Evolutionary conservation across 164 flowering plant genomes (phyloP), one percentile per base, ranked within the genome.

Genomic region (Platanus orientalis): DNA sequence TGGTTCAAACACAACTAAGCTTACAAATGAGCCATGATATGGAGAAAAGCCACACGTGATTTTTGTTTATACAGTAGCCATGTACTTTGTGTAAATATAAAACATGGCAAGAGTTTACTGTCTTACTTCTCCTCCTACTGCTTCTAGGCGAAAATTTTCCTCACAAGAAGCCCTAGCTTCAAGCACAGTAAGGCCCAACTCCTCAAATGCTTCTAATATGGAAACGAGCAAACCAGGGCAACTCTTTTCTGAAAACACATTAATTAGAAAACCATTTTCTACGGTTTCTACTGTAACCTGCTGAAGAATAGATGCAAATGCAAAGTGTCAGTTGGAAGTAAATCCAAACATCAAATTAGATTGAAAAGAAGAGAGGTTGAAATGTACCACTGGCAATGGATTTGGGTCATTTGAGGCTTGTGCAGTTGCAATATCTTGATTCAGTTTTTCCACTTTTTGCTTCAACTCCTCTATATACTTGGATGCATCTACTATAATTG

Each of bases 401-500:
- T 70, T 63, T 56, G 69, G 73, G 11, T 54, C 63, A 17, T 49
- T 21, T 16, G 86, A 64, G 32, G 28, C 55, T 48, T 65, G 73
- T 39, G 77, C 62, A 14, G 74, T 36, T 39, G 77, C 70, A 27
- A 85, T 76, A 29, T 92, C 92, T 73, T 78, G 81, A 69, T 89
- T 86, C 56, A 89, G 66, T 48, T 65, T 81, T 57, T 92, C 90
- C 6, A 92, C 92, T 69, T 89, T 92, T 34, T 81, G 72, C 66
- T 89, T 92, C 58, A 92, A 71, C 58, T 88, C 91, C 71, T 78
- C 71, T 19, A 92, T 92, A 44, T 89, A 89, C 73, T 84, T 87
- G 27, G 96, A 78, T 39, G 98, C 98, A 59, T 92, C 96, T 1
- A 79, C 67, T 23, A 92, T 81, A 73, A 89, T 89, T 24, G 98